Percentiles rank a stretch among this genome's conserved stretches.
Conservation (phyloP, 2,329 filamentous ascomycete species). For the Verruconis gallopava region DNA sequence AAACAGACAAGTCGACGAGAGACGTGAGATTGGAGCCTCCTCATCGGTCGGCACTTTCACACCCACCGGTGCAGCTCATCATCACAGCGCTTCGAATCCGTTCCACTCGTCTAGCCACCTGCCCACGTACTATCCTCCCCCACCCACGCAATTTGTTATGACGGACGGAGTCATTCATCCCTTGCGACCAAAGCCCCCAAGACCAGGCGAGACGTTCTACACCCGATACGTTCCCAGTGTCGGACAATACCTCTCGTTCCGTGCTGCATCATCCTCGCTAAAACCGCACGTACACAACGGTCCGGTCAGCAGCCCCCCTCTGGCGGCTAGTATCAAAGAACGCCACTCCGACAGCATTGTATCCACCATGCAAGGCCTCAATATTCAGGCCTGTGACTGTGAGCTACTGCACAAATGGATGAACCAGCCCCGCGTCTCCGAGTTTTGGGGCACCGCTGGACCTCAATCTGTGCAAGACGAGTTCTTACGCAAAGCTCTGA, state of each 20-base stretch:
- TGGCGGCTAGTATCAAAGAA: slow-evolving; percentile 25
- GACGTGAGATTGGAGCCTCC: slow-evolving; percentile 11
- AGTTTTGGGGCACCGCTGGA: slow-evolving; percentile 67
- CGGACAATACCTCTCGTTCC: slow-evolving; percentile 76
- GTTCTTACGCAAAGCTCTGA: slow-evolving; percentile 56
- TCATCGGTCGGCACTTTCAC: slow-evolving; percentile 6
- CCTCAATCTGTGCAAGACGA: slow-evolving; percentile 44
- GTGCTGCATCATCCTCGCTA: slow-evolving; percentile 60
- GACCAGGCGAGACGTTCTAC: slow-evolving; percentile 86
- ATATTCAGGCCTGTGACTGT: slow-evolving; percentile 35
- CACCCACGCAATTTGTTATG: slow-evolving; percentile 67
- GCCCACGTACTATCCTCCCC: slow-evolving; percentile 80
- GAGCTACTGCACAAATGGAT: slow-evolving; percentile 79
- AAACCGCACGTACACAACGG: slow-evolving; percentile 53
- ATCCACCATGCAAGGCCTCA: slow-evolving; percentile 7
- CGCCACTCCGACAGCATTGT: slow-evolving; percentile 36
- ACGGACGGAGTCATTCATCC: slow-evolving; percentile 75
- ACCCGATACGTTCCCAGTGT: slow-evolving; percentile 72
- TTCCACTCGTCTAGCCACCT: slow-evolving; percentile 75
- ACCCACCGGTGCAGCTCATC: slow-evolving; percentile 17
- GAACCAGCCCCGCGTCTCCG: slow-evolving; percentile 66
- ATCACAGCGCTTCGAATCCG: slow-evolving; percentile 38
- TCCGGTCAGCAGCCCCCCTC: slow-evolving; percentile 23
- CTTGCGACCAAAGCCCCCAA: slow-evolving; percentile 72
- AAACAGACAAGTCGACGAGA: slow-evolving; percentile 17